phyloP scores from a whole-genome alignment of 306 rosid species.

The Dryas alaskensis region DNA sequence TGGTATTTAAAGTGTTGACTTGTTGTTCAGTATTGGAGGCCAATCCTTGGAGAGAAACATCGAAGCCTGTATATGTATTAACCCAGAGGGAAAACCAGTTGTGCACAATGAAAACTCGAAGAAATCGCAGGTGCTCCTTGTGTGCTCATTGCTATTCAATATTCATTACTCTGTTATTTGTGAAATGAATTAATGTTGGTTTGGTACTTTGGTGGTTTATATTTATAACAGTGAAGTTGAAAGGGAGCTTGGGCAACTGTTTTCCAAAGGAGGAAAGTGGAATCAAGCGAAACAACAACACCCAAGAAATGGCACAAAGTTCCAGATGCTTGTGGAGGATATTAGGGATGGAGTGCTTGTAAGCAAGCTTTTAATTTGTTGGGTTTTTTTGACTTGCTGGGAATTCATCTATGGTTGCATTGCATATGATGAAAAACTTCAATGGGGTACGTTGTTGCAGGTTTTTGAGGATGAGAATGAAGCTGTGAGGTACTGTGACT shows the following conservation, averaged over 20 bases:
- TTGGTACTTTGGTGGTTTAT: background rate
- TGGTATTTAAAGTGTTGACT: background rate
- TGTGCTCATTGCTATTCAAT: background rate
- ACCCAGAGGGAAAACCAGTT: conserved; percentile 83
- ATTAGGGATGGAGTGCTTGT: conserved; percentile 94
- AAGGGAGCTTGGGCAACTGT: conserved; percentile 82
- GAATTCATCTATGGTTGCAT: background rate
- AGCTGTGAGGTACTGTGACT: conserved; percentile 86
- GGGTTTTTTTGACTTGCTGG: background rate
- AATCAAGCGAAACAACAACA: conserved; percentile 64
- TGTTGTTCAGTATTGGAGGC: conserved; percentile 67
- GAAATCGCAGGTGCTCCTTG: conserved; percentile 65
- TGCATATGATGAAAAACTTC: background rate
- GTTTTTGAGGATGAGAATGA: conserved; percentile 94
- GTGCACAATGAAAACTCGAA: conserved; percentile 97
- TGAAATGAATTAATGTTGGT: background rate
- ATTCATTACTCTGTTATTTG: background rate
- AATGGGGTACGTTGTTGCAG: conserved; percentile 29
- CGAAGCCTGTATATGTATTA: conserved; percentile 91
- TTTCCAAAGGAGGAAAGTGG: conserved; percentile 72
- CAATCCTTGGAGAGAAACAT: conserved; percentile 88
- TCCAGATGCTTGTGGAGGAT: conserved; percentile 96
- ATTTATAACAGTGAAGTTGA: conserved; percentile 79
- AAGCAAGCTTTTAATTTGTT: conserved; percentile 23
- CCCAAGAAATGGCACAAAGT: conserved; percentile 62